These are phyloP conservation scores for Heliamphora exappendiculata DNA, from an alignment of 148 eudicot genomes.

Conservation along the genomic window DNA sequence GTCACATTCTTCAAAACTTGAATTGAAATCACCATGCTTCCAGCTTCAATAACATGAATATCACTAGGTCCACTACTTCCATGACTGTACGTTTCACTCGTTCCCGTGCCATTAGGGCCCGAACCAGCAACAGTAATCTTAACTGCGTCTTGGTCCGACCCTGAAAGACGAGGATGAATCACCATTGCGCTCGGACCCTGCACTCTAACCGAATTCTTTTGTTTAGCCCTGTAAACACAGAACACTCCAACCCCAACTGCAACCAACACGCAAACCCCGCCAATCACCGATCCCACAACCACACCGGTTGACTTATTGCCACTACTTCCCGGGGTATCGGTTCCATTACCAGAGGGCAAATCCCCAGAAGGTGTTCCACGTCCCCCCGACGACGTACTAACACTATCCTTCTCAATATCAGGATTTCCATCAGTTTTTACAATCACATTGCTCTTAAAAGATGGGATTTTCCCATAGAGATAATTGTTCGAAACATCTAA, in stretches of 20 bases:
- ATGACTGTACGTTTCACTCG: slow-evolving; percentile 46
- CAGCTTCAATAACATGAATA: slow-evolving; percentile 82
- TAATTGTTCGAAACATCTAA: slow-evolving; percentile 68
- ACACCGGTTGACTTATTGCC: slow-evolving; percentile 52
- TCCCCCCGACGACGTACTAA: slow-evolving; percentile 21
- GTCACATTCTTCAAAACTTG: slow-evolving; percentile 59
- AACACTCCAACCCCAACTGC: slow-evolving; percentile 46
- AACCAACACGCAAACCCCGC: slow-evolving; percentile 40
- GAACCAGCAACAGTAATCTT: slow-evolving; percentile 96
- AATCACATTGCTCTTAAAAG: slow-evolving; percentile 46
- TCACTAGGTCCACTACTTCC: slow-evolving; percentile 45
- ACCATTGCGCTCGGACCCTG: slow-evolving; percentile 86
- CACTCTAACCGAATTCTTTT: slow-evolving; percentile 56
- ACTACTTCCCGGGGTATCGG: slow-evolving; percentile 15
- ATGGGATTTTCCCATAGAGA: slow-evolving; percentile 66
- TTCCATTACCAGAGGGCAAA: slow-evolving; percentile 15
- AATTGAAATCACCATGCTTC: slow-evolving; percentile 68
- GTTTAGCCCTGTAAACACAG: slow-evolving; percentile 59
- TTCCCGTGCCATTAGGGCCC: slow-evolving; percentile 58
- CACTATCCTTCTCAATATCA: slow-evolving; percentile 64
- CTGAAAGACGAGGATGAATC: slow-evolving; percentile 77
- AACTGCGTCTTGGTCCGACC: slow-evolving; percentile 72
- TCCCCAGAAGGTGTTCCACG: slow-evolving; percentile 9
- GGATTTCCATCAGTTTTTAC: slow-evolving; percentile 50
- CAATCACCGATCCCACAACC: slow-evolving; percentile 46